A percentile compares a stretch with the other conserved stretches of the same genome.
These are phyloP conservation scores for Hypoxylon crocopeplum DNA, from an alignment of 495 filamentous ascomycete genomes.

Conservation along the genomic window DNA sequence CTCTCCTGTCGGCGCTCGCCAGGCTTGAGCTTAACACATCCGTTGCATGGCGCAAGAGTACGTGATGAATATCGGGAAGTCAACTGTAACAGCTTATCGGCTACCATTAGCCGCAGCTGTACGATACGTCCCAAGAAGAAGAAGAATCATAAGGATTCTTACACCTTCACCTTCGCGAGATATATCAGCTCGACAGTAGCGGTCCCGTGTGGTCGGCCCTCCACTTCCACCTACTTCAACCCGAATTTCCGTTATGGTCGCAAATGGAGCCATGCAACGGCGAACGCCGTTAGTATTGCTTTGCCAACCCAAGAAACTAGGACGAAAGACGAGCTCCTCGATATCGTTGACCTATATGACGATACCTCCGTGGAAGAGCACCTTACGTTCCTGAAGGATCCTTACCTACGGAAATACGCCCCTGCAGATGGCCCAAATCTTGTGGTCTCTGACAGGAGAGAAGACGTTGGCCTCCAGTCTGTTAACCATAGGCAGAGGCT, in stretches of 20 bases:
- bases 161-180: slow-evolving; percentile 2
- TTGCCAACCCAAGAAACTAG: neutral
- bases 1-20: slow-evolving; percentile 48
- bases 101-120: slow-evolving; percentile 3
- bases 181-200: slow-evolving; percentile 29
- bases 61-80: slow-evolving; percentile 11
- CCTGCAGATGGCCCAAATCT: slow-evolving; percentile 50
- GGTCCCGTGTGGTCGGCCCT: slow-evolving; percentile 14
- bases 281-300: neutral
- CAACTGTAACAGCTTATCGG: slow-evolving; percentile 3
- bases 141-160: slow-evolving; percentile 2
- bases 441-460: slow-evolving; percentile 49
- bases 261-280: slow-evolving; percentile 31
- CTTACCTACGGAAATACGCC: slow-evolving; percentile 56
- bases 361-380: slow-evolving; percentile 54
- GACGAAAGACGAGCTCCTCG: slow-evolving; percentile 52
- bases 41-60: slow-evolving; percentile 15
- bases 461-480: slow-evolving; percentile 56
- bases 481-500: slow-evolving; percentile 35
- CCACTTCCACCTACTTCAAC: slow-evolving; percentile 19
- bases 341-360: slow-evolving; percentile 55
- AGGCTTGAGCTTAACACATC: slow-evolving; percentile 34
- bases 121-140: slow-evolving; percentile 9
- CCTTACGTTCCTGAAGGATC: slow-evolving; percentile 51
- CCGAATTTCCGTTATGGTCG: slow-evolving; percentile 7